These are phyloP conservation scores for Oehlia diaphana DNA, from an alignment of 192 early-diverging fungal species.

Conservation along the genomic window DNA sequence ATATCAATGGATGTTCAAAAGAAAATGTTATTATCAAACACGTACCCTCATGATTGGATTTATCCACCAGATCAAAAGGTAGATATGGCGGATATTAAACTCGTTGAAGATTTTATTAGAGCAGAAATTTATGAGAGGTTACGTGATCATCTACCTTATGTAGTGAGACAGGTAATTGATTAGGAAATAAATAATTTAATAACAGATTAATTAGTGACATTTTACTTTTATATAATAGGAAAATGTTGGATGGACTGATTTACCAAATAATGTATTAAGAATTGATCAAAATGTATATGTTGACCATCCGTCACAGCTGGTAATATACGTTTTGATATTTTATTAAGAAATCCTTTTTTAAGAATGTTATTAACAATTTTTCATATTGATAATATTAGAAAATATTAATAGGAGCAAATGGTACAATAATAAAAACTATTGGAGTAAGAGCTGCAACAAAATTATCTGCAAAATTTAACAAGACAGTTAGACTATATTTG, in stretches of 20 bases:
- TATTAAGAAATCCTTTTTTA: neutral
- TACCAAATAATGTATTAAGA: conserved; percentile 41
- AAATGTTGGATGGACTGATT: conserved; percentile 57
- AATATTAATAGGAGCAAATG: conserved; percentile 54
- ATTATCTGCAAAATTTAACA: neutral
- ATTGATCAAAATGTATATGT: conserved; percentile 60
- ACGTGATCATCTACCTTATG: conserved; percentile 56
- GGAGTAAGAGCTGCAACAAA: conserved; percentile 34
- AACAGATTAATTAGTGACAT: neutral
- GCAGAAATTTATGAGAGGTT: conserved; percentile 55
- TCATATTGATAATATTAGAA: conserved; percentile 34
- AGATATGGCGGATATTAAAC: conserved; percentile 53
- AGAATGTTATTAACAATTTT: neutral
- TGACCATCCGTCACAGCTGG: conserved; percentile 45
- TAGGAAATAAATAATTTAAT: neutral
- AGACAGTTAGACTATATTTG: neutral
- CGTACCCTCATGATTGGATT: conserved; percentile 49
- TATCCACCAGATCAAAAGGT: conserved; percentile 47
- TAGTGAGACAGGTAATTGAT: conserved; percentile 39
- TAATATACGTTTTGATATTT: neutral
- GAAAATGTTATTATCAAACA: conserved; percentile 33
- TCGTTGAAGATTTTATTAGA: conserved; percentile 61
- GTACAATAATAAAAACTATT: conserved; percentile 45
- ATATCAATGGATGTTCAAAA: conserved; percentile 29
- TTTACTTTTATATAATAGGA: conserved; percentile 30